Base-by-base conservation (phyloP, 306 rosid species). In the Mimosa bimucronata region DNA sequence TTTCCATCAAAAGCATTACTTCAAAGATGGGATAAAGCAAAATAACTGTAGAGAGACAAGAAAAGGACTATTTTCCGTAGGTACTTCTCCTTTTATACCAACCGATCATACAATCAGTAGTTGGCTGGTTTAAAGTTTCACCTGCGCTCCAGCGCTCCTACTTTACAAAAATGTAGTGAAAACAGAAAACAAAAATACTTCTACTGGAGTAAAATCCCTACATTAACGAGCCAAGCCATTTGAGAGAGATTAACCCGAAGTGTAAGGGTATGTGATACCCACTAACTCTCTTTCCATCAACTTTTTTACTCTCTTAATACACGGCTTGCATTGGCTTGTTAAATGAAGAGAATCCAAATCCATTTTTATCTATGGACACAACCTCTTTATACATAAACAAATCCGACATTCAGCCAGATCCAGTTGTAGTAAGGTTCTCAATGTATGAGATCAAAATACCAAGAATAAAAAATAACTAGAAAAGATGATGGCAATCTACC, bases 91-190 rank as follows among this genome's bases (percentile, higher is more conserved):
- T 82, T 83, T 81, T 81, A 77, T 58, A 76, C 72, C 74, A 77
- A 74, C 46, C 55, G 18, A 84, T 75, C 80, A 80, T 89, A 88
- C 90, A 88, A 82, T 34, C 86, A 82, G 74, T 66, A 73, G 89
- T 91, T 26, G 87, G 91, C 60, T 19, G 25, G 55, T 83, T 77
- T 71, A 65, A 85, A 82, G 88, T 83, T 87, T 87, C 28, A 82
- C 90, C 89, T 71, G 38, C 75, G 74, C 66, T 57, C 88, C 89
- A 83, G 88, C 92, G 85, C 81, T 80, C 76, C 86, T 82, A 80
- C 74, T 90, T 80, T 89, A 94, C 94, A 92, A 87, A 91, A 90
- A 71, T 73, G 88, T 74, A 77, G 38, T 80, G 45, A 23, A 64
- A 12, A 58, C 50, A 13, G 50, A 45, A 13, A 52, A 52, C 58